These are phyloP conservation scores for Sugiyamaella neomexicana DNA, from an alignment of 1,139 yeast genomes.

Conservation along the genomic window DNA sequence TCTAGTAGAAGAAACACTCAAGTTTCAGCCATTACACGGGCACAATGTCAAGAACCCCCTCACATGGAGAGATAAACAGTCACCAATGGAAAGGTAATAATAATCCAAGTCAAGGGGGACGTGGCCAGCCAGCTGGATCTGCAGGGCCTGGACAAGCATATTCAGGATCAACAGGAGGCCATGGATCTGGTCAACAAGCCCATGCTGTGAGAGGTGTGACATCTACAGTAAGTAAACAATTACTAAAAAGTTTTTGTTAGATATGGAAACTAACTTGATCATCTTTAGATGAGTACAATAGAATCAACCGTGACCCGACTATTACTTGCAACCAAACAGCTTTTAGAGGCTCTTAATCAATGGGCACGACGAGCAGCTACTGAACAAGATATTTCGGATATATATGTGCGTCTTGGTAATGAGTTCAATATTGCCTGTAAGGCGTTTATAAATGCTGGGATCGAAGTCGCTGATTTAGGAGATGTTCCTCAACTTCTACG, in stretches of 20 bases:
- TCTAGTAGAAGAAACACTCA: neutral
- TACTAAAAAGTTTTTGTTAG: no score
- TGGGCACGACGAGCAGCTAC: constrained; percentile 85
- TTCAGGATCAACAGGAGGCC: neutral
- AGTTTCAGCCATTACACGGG: neutral
- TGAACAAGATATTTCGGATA: constrained; percentile 84
- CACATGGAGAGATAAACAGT: neutral
- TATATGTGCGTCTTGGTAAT: constrained; percentile 89
- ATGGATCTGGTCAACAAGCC: neutral
- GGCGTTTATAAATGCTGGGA: constrained; percentile 66
- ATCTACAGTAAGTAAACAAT: constrained; percentile 11
- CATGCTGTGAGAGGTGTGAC: neutral
- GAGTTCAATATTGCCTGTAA: constrained; percentile 87
- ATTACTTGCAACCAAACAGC: constrained; percentile 83
- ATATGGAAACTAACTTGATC: neutral
- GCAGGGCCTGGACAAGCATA: neutral
- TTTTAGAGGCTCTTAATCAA: constrained; percentile 78
- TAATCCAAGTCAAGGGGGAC: neutral
- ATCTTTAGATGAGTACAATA: constrained; percentile 53
- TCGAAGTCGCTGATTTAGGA: constrained; percentile 67
- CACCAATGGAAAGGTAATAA: constrained; percentile 1
- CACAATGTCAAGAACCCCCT: neutral
- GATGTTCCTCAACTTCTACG: constrained; percentile 76
- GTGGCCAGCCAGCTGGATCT: neutral
- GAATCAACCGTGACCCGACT: constrained; percentile 82